Evolutionary conservation across 2,329 filamentous ascomycete genomes (phyloP), one percentile per base, ranked within the genome.

Genomic region (Venturia aucupariae): DNA sequence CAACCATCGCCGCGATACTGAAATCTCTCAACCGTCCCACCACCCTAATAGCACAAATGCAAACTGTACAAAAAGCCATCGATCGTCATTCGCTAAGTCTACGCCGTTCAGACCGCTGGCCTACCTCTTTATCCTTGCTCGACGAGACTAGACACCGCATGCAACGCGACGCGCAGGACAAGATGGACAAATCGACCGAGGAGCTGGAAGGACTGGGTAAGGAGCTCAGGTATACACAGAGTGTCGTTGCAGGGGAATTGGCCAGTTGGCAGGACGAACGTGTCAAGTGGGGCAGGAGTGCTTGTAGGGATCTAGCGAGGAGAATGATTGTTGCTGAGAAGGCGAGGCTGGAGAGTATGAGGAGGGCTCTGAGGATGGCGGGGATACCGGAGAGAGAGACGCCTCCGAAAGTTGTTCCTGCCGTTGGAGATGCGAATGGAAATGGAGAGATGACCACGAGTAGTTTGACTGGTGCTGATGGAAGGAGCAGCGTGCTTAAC

Each of bases 231-330:
- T 96, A 94, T 75, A 96, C 92, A 60, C 93, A 97, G 77, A 90
- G 95, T 75, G 91, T 93, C 17, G 93, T 97, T 30, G 93, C 95
- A 7, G 83, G 86, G 1, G 94, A 99, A 77, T 76, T 99, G 64
- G 94, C 94, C 0, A 92, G 90, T 19, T 99, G 94, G 91, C 92
- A 96, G 71, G 91, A 95, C 48, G 85, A 92, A 78, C 86, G 96
- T 71, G 90, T 91, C 68, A 85, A 84, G 70, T 86, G 90, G 77
- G 92, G 90, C 1, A 80, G 86, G 66, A 84, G 84, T 65, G 90
- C 90, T 35, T 84, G 97, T 67, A 85, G 82, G 68, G 86, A 91
- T 59, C 84, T 96, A 69, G 93, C 90, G 22, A 84, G 81, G 71
- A 85, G 85, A 39, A 92, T 92, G 83, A 80, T 97, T 32, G 84